Evolutionary conservation across 768 basidiomycete species (phyloP).

Genomic region (Kwoniella dendrophila): DNA sequence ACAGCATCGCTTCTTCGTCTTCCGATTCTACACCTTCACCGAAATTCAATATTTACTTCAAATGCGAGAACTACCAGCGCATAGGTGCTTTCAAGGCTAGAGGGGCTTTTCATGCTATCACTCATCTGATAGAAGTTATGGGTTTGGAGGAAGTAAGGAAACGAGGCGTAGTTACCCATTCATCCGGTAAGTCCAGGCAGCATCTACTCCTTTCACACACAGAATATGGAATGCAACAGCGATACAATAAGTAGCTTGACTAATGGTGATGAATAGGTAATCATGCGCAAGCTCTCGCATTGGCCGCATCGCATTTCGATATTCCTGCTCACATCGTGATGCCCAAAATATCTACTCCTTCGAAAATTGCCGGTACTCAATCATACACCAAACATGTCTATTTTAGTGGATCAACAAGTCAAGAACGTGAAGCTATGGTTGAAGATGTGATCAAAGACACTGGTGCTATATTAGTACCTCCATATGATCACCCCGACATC

Average conservation of each 20-base stretch:
- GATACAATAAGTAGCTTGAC: neutral
- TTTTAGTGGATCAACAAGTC: conserved; percentile 38
- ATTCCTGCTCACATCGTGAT: conserved; percentile 49
- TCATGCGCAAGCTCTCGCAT: conserved; percentile 47
- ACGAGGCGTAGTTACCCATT: conserved; percentile 44
- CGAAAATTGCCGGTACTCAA: conserved; percentile 45
- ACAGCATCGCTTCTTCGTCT: conserved; percentile 24
- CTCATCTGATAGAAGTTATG: conserved; percentile 29
- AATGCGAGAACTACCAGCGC: conserved; percentile 44
- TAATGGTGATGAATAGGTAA: conserved; percentile 32
- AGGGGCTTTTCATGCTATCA: conserved; percentile 42
- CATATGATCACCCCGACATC: conserved; percentile 47
- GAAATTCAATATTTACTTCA: conserved; percentile 36
- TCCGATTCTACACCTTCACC: conserved; percentile 8
- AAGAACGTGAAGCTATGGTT: conserved; percentile 39
- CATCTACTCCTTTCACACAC: neutral
- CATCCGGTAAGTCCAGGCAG: conserved; percentile 35
- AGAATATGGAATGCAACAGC: neutral
- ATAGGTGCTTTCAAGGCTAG: conserved; percentile 50
- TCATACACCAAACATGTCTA: conserved; percentile 35
- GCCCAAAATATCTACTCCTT: conserved; percentile 42
- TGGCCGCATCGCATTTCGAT: conserved; percentile 32
- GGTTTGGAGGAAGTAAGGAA: conserved; percentile 31
- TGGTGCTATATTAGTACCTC: conserved; percentile 40
- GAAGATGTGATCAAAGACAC: conserved; percentile 36